phyloP scores from a whole-genome alignment of 148 eudicot species.

The Amaranthus hypochondriacus region DNA sequence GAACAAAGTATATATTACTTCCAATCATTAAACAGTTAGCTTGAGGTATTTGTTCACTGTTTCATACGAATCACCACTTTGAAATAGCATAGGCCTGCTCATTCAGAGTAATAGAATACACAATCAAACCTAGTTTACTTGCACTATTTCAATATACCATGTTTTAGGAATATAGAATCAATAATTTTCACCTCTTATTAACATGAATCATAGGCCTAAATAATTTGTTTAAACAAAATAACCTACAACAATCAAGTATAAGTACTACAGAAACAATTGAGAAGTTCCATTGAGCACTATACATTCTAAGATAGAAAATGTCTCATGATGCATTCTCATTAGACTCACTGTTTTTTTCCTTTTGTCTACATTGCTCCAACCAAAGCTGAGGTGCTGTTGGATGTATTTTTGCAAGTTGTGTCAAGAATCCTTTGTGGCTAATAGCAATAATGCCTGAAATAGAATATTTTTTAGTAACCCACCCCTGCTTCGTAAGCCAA shows the following conservation, averaged over 20 bases:
- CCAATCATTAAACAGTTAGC: too few relatives aligned
- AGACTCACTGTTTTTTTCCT: background rate
- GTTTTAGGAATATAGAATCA: background rate
- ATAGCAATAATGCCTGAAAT: slow-evolving; percentile 50
- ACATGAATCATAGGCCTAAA: background rate
- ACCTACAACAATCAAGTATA: too few relatives aligned
- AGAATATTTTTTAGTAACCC: slow-evolving; percentile 35
- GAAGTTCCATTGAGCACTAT: slow-evolving; percentile 2
- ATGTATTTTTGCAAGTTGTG: slow-evolving; percentile 39
- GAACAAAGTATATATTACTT: too few relatives aligned
- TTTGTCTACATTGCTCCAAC: slow-evolving; percentile 29
- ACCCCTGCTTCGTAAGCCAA: slow-evolving; percentile 58
- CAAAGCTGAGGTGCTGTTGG: slow-evolving; percentile 58
- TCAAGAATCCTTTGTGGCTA: slow-evolving; percentile 53
- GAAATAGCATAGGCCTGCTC: too few relatives aligned
- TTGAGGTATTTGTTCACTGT: too few relatives aligned
- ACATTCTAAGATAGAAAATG: background rate
- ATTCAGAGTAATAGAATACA: too few relatives aligned
- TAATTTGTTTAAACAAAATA: too few relatives aligned
- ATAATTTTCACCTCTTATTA: background rate
- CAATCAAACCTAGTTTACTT: too few relatives aligned
- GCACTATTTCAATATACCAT: too few relatives aligned
- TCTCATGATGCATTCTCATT: background rate
- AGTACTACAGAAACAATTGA: background rate
- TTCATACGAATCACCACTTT: too few relatives aligned